Evolutionary conservation across 139 green algal species (phyloP).

Genomic region (Volvox reticuliferus): DNA sequence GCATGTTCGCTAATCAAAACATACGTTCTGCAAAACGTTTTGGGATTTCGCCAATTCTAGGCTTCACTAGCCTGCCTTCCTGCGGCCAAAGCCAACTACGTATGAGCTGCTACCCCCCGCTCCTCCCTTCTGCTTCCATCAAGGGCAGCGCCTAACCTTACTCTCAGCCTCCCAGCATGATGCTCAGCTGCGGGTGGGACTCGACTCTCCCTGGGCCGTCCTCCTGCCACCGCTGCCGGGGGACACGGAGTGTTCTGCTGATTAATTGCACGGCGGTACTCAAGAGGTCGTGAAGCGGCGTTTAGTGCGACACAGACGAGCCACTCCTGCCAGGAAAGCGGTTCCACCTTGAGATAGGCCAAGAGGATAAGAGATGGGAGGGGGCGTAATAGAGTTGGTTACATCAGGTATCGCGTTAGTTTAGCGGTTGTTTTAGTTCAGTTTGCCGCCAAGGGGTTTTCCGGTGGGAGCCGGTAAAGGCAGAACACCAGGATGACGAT

Average conservation of each 20-base stretch:
- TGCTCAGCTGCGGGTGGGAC: neutral
- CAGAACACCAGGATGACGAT: conserved; percentile 92
- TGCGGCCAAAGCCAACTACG: too few relatives aligned
- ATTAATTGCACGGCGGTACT: neutral
- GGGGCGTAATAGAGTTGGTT: conserved; percentile 90
- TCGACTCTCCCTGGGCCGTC: too few relatives aligned
- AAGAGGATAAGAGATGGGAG: conserved; percentile 90
- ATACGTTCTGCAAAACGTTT: too few relatives aligned
- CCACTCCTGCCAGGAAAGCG: conserved; percentile 34
- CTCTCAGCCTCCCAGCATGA: too few relatives aligned
- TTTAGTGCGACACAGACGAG: conserved; percentile 17
- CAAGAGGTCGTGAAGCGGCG: conserved; percentile 11
- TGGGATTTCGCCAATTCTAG: too few relatives aligned
- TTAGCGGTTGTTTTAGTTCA: neutral
- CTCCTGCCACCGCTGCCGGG: neutral
- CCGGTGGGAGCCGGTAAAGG: too few relatives aligned
- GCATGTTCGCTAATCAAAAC: too few relatives aligned
- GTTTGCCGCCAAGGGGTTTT: too few relatives aligned
- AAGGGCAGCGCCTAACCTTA: too few relatives aligned
- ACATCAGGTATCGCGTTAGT: neutral
- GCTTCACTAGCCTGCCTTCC: too few relatives aligned
- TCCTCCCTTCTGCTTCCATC: too few relatives aligned
- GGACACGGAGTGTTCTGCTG: neutral
- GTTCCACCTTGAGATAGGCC: conserved; percentile 66
- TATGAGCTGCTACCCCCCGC: too few relatives aligned